Percentiles rank a stretch among this genome's conserved stretches.
Evolutionary conservation across 75 land plant species (phyloP).

Genomic region (Cryptomeria japonica): DNA sequence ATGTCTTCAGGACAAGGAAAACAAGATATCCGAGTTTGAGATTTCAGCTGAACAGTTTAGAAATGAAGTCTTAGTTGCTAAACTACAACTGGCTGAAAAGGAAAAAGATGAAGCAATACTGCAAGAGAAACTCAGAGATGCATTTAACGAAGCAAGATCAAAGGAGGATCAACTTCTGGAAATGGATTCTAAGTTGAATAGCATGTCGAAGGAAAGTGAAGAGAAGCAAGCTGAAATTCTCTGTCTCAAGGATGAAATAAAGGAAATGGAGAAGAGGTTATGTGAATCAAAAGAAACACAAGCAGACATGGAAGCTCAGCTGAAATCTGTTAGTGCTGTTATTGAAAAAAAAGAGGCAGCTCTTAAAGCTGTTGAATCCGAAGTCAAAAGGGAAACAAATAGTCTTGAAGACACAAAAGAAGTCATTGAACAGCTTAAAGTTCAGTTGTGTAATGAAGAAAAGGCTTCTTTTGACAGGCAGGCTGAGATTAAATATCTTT

Average conservation of each 20-base stretch:
- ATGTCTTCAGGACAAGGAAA: background rate
- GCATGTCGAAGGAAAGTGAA: background rate
- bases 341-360: background rate
- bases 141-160: background rate
- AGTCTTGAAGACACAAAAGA: background rate
- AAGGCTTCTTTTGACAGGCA: background rate
- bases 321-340: background rate
- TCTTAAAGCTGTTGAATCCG: background rate
- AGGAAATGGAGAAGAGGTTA: background rate
- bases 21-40: background rate
- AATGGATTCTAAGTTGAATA: background rate
- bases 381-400: background rate
- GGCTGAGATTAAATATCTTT: background rate
- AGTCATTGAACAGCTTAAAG: background rate
- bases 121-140: background rate
- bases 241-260: background rate
- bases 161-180: conserved; percentile 1
- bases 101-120: conserved; percentile 6
- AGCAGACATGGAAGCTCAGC: conserved; percentile 1
- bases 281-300: background rate
- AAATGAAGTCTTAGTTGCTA: background rate
- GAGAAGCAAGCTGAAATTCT: conserved; percentile 10
- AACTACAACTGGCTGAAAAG: conserved; percentile 5
- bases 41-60: background rate
- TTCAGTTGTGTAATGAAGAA: background rate